phyloP scores from a whole-genome alignment of 2,329 filamentous ascomycete species.

The Aspergillus fijiensis region DNA sequence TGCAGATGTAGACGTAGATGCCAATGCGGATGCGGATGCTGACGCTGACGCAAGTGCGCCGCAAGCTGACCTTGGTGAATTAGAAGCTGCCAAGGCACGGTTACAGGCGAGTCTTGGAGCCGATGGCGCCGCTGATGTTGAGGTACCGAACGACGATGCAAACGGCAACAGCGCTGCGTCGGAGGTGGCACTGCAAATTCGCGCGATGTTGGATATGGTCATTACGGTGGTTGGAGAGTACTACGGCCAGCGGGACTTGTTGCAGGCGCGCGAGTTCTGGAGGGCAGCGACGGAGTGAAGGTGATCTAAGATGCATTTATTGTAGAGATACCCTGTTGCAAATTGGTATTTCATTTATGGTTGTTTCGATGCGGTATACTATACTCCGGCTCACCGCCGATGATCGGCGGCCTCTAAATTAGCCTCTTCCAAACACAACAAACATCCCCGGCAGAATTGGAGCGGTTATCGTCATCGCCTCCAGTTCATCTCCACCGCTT shows the following conservation, averaged over 20 bases:
- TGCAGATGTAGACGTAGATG: neutral
- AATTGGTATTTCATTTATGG: too few relatives aligned
- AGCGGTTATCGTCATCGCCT: neutral
- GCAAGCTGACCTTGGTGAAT: conserved; percentile 26
- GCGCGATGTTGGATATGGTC: conserved; percentile 87
- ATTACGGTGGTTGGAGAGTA: conserved; percentile 82
- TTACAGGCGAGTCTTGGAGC: conserved; percentile 42
- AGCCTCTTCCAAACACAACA: neutral
- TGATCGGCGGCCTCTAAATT: neutral
- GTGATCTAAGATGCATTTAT: neutral
- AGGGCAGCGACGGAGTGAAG: conserved; percentile 16
- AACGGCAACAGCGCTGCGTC: conserved; percentile 19
- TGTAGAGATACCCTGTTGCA: neutral
- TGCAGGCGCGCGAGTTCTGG: conserved; percentile 68
- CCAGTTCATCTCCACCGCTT: neutral
- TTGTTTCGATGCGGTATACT: too few relatives aligned
- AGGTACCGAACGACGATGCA: conserved; percentile 13
- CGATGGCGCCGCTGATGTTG: conserved; percentile 14
- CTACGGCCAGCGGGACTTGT: conserved; percentile 83
- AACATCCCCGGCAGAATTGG: neutral
- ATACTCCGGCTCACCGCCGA: too few relatives aligned
- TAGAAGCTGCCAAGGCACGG: conserved; percentile 52
- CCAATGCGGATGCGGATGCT: conserved; percentile 16
- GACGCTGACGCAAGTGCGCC: neutral
- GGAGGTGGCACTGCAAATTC: conserved; percentile 32